Evolutionary conservation across 495 filamentous ascomycete species (phyloP), one percentile per base, ranked within the genome.

Genomic region (Xylaria venustula): DNA sequence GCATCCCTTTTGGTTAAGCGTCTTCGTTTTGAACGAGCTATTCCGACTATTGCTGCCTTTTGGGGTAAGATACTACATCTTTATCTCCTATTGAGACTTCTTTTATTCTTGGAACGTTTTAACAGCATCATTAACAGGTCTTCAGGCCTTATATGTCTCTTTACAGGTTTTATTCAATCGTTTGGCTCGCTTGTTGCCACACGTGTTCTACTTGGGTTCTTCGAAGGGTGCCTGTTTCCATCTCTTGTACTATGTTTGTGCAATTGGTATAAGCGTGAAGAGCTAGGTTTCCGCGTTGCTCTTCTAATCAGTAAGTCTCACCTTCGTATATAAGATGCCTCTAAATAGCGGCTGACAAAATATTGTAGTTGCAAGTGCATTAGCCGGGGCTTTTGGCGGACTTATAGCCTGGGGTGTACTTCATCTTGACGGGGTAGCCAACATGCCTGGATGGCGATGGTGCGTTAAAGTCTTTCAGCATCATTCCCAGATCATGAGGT

Each of bases 391-490:
- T 1, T 74, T 78, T 42, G 67, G 68, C 15, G 75, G 75, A 14
- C 53, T 78, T 17, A 63, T 78, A 0, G 88, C 88, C 4, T 88
- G 71, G 54, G 85, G 69, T 11, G 72, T 78, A 9, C 36, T 67
- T 5, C 66, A 71, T 40, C 73, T 78, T 66, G 59, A 75, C 54
- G 73, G 73, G 6, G 63, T 66, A 3, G 66, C 67, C 22, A 70
- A 70, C 6, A 68, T 65, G 41, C 49, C 66, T n/a, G 75, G 75
- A 54, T 78, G 75, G 75, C 56, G 73, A 49, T 77, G 75, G 71
- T 76, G 40, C 52, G 64, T 58, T 25, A 11, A 9, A 8, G 11
- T 9, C 2, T 23, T 12, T 12, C 7, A 6, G 3, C 0, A 12
- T 30, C 23, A 0, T 0, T 32, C 30, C 6, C 15, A 8, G 2